These are phyloP conservation scores for Dichotomopilus funicola DNA, from an alignment of 2,329 filamentous ascomycete genomes.

Conservation along the genomic window DNA sequence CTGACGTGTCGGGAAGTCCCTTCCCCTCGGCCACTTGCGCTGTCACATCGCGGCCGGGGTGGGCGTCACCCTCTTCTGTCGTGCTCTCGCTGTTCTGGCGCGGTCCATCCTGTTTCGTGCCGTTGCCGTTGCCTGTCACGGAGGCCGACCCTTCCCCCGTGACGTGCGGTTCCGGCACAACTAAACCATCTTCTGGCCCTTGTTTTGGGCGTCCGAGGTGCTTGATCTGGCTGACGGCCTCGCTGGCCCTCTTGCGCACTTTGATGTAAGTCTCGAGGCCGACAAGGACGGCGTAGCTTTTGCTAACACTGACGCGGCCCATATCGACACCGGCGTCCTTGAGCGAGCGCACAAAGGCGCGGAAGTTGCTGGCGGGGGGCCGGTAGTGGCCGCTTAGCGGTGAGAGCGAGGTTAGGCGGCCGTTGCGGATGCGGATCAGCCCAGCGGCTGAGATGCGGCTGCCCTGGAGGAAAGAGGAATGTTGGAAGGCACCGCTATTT, in stretches of 20 bases:
- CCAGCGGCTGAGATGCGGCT: constrained; percentile 76
- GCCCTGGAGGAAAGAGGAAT: constrained; percentile 82
- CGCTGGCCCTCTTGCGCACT: constrained; percentile 16
- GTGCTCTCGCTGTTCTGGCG: too few species aligned
- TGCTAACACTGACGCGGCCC: constrained; percentile 68
- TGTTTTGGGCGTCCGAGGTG: background rate
- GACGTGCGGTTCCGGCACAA: background rate
- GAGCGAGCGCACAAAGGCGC: constrained; percentile 69
- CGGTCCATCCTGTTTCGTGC: background rate
- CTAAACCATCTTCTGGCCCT: constrained; percentile 6
- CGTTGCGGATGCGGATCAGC: constrained; percentile 76
- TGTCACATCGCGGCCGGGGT: too few species aligned
- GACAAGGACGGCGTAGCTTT: constrained; percentile 74
- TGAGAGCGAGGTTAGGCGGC: constrained; percentile 65
- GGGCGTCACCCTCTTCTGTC: too few species aligned
- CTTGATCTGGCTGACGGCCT: constrained; percentile 12
- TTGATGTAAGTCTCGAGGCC: constrained; percentile 70
- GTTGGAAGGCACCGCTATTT: constrained; percentile 79
- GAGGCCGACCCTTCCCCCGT: background rate
- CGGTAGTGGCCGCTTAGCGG: constrained; percentile 76
- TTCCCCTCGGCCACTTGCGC: too few species aligned
- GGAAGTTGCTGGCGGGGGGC: constrained; percentile 75
- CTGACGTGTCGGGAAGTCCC: too few species aligned
- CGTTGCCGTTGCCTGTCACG: background rate
- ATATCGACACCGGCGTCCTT: constrained; percentile 71